phyloP scores from a whole-genome alignment of 2,329 filamentous ascomycete species.

The Aspergillus udagawae region DNA sequence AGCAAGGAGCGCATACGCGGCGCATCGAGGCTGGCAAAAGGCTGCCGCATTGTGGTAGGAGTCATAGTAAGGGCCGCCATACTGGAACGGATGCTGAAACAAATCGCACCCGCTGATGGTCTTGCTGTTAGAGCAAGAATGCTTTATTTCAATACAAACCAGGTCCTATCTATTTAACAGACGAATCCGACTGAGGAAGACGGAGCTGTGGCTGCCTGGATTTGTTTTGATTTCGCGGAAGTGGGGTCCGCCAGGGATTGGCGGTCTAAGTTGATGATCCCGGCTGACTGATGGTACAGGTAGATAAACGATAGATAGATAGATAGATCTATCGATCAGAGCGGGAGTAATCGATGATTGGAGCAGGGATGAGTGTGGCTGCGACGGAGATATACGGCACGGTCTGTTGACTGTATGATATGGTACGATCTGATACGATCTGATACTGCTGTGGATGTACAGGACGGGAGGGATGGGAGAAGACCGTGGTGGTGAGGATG shows the following conservation, averaged over 20 bases:
- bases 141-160: neutral
- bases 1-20: constrained; percentile 29
- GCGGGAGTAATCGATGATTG: constrained; percentile 2
- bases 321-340: neutral
- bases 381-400: neutral
- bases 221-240: constrained; percentile 20
- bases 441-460: neutral
- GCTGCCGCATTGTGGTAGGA: constrained; percentile 28
- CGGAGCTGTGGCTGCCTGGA: constrained; percentile 4
- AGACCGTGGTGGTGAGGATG: neutral
- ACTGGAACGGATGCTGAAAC: neutral
- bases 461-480: neutral
- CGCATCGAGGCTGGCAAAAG: constrained; percentile 33
- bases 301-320: neutral
- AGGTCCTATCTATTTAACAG: neutral
- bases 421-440: neutral
- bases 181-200: neutral
- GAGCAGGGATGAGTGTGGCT: neutral
- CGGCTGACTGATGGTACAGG: neutral
- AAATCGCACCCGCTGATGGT: neutral
- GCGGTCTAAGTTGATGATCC: constrained; percentile 13
- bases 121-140: neutral
- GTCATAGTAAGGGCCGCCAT: constrained; percentile 37
- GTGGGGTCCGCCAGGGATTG: constrained; percentile 21
- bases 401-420: neutral